phyloP scores from a whole-genome alignment of 2,329 filamentous ascomycete species.

The Trichothecium roseum region DNA sequence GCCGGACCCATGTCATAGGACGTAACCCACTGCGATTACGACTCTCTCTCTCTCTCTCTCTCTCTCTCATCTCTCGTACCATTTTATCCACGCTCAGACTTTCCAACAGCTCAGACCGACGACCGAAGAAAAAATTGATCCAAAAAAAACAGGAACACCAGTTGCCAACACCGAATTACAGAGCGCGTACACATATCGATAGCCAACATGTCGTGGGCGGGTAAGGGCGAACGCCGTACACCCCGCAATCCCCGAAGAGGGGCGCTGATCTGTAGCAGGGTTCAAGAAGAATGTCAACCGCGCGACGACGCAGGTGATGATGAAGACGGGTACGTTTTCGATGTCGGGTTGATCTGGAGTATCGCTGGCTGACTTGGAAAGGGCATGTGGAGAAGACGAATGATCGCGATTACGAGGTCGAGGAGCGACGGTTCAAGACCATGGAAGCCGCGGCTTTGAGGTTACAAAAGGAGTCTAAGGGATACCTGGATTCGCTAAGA shows the following conservation, averaged over 20 bases:
- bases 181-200: conserved; percentile 10
- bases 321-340: conserved; percentile 72
- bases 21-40: too few species aligned
- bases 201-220: conserved; percentile 58
- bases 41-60: too few species aligned
- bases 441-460: conserved; percentile 92
- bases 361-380: conserved; percentile 15
- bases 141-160: too few species aligned
- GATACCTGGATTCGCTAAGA: conserved; percentile 91
- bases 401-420: conserved; percentile 97
- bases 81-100: background rate
- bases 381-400: conserved; percentile 98
- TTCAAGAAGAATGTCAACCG: conserved; percentile 91
- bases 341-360: background rate
- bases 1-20: too few species aligned
- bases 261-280: conserved; percentile 23
- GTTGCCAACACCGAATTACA: background rate
- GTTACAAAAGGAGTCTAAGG: conserved; percentile 95
- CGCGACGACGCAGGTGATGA: conserved; percentile 99
- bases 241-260: conserved; percentile 15
- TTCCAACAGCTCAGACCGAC: too few species aligned
- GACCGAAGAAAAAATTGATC: too few species aligned
- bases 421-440: conserved; percentile 91
- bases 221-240: conserved; percentile 27
- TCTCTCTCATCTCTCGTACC: too few species aligned